A percentile compares a stretch with the other conserved stretches of the same genome.
Evolutionary conservation across 345 rosid species (phyloP).

Genomic region (Zanthoxylum bungeanum): DNA sequence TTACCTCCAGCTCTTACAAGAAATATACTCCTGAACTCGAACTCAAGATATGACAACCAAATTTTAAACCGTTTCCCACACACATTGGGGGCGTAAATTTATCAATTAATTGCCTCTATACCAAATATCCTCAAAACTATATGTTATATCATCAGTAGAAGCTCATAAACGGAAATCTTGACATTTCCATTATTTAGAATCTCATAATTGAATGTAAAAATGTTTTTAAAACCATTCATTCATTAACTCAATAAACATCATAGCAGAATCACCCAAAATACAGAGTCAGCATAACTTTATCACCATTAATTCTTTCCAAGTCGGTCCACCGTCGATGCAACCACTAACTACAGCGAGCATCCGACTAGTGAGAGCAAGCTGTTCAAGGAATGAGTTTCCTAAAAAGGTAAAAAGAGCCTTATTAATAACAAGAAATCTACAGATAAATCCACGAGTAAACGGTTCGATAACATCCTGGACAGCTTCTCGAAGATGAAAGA

Average conservation of each 20-base stretch:
- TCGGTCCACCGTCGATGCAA: neutral
- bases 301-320: neutral
- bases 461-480: too few species aligned
- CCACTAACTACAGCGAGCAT: slow-evolving; percentile 12
- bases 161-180: neutral
- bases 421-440: slow-evolving; percentile 17
- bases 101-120: too few species aligned
- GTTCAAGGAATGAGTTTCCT: slow-evolving; percentile 15
- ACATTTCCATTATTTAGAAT: neutral
- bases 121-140: too few species aligned
- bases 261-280: neutral
- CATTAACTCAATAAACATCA: too few species aligned
- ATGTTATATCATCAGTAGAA: too few species aligned
- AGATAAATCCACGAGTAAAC: slow-evolving; percentile 1
- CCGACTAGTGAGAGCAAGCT: too few species aligned
- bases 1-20: too few species aligned
- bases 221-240: neutral
- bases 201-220: neutral
- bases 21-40: too few species aligned
- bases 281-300: slow-evolving; percentile 6
- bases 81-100: too few species aligned
- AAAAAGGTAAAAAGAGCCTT: slow-evolving; percentile 10
- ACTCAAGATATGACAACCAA: too few species aligned
- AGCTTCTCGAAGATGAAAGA: slow-evolving; percentile 15
- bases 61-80: too few species aligned